Conservation (phyloP, 2,329 filamentous ascomycete species). For the Diaporthe sp. region DNA sequence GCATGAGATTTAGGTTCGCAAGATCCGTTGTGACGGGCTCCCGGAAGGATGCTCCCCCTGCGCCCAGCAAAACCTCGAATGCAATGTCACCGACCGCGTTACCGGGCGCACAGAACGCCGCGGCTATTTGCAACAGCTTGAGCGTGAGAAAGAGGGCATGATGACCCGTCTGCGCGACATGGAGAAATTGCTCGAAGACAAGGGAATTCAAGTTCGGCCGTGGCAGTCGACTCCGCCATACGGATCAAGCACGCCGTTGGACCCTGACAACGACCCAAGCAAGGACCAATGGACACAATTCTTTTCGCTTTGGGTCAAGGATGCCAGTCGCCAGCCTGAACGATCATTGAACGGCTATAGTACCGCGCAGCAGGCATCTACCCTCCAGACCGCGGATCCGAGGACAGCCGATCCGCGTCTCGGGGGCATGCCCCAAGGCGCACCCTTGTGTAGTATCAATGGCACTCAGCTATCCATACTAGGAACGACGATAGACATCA, state of each 20-base stretch:
- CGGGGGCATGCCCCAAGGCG: slow-evolving; percentile 71
- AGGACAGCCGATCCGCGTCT: slow-evolving; percentile 71
- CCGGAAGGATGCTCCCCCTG: slow-evolving; percentile 87
- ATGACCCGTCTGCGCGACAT: slow-evolving; percentile 74
- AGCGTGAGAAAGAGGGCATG: slow-evolving; percentile 77
- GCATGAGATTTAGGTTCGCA: slow-evolving; percentile 69
- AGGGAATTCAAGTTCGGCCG: slow-evolving; percentile 70
- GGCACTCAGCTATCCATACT: slow-evolving; percentile 82
- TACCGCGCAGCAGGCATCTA: slow-evolving; percentile 2
- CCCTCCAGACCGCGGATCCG: slow-evolving; percentile 38
- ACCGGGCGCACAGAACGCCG: slow-evolving; percentile 82
- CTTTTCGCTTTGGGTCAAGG: slow-evolving; percentile 48
- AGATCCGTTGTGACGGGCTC: slow-evolving; percentile 87
- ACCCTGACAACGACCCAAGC: slow-evolving; percentile 42
- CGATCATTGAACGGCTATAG: slow-evolving; percentile 32
- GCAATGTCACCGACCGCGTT: slow-evolving; percentile 87
- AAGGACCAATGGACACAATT: slow-evolving; percentile 50
- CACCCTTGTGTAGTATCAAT: slow-evolving; percentile 77
- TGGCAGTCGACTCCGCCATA: slow-evolving; percentile 50
- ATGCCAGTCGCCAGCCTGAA: slow-evolving; percentile 45
- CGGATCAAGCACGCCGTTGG: slow-evolving; percentile 41
- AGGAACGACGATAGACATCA: slow-evolving; percentile 82
- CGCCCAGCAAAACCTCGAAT: slow-evolving; percentile 78
- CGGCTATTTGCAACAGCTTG: slow-evolving; percentile 81
- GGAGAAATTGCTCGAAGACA: slow-evolving; percentile 71